Evolutionary conservation across 768 basidiomycete species (phyloP), one percentile per base, ranked within the genome.

Genomic region (Peribolospora baueri): DNA sequence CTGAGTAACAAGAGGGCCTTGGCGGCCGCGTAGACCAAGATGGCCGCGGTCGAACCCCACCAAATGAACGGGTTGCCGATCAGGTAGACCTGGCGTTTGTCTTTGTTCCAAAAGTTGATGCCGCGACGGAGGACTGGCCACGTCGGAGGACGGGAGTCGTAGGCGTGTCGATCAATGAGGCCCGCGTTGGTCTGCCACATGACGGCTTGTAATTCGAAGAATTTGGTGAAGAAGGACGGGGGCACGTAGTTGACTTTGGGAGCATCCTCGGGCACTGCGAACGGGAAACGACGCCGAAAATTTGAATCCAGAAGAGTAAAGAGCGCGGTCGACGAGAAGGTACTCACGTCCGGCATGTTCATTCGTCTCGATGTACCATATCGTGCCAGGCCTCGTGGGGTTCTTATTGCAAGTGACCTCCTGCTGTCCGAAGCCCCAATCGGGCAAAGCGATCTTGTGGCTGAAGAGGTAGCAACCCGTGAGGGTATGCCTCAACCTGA

Each of bases 361-460:
- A 50, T 82, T 75, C 2, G 87, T 93, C 71, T 98, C 93, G 46
- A 95, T 71, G 62, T 76, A 86, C 93, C 93, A 97, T 57, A 97
- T 65, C 40, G 87, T 88, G 67, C 97, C 97, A 2, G 73, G 75
- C 66, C 71, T 75, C 37, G 81, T 81, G 9, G 93, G 90, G 62
- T 97, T 91, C 10, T 88, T 97, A 70, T 98, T 98, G 68, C 93
- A 98, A 0, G 93, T 97, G 52, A 98, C 93, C 64, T 98, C 93
- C 66, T 98, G 93, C 67, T 98, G 93, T 65, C 95, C 93, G 61
- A 75, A 98, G 0, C 78, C 93, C 93, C 93, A 98, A 4, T 93
- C 84, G 0, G 93, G 93, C 1, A 98, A 70, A 69, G 97, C 97
- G 63, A 95, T 82, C 67, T 93, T 93, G 70, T 98, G 93, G 36